phyloP scores from a whole-genome alignment of 2,329 filamentous ascomycete species.

The Epicoccum nigrum region DNA sequence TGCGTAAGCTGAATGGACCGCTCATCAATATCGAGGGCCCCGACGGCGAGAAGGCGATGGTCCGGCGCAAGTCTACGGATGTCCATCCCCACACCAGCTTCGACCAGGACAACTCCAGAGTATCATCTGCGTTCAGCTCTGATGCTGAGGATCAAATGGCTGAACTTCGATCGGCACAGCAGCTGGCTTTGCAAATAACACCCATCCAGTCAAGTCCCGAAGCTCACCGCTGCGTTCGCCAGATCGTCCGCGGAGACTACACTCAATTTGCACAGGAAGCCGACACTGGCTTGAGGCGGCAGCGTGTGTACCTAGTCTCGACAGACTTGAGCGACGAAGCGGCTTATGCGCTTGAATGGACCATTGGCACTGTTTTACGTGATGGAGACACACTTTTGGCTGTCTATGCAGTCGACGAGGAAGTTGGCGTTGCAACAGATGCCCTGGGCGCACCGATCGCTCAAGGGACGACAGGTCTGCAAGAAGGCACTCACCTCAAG shows the following conservation, averaged over 20 bases:
- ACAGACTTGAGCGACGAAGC: constrained; percentile 95
- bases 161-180: constrained; percentile 87
- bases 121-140: constrained; percentile 72
- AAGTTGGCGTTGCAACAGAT: constrained; percentile 61
- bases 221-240: constrained; percentile 81
- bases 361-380: constrained; percentile 89
- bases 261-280: constrained; percentile 75
- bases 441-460: constrained; percentile 64
- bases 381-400: constrained; percentile 94
- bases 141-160: constrained; percentile 85
- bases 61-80: constrained; percentile 54
- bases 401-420: constrained; percentile 93
- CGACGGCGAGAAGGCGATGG: constrained; percentile 61
- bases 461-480: constrained; percentile 74
- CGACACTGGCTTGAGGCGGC: constrained; percentile 76
- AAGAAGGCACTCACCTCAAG: constrained; percentile 75
- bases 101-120: constrained; percentile 68
- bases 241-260: constrained; percentile 90
- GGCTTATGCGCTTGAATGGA: constrained; percentile 95
- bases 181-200: constrained; percentile 79
- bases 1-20: constrained; percentile 67
- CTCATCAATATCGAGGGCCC: constrained; percentile 69
- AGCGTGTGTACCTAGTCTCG: constrained; percentile 92
- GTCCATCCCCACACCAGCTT: constrained; percentile 84
- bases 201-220: constrained; percentile 77